Evolutionary conservation across 129 eudicot species (phyloP).

Genomic region (Kitagawia praeruptora): DNA sequence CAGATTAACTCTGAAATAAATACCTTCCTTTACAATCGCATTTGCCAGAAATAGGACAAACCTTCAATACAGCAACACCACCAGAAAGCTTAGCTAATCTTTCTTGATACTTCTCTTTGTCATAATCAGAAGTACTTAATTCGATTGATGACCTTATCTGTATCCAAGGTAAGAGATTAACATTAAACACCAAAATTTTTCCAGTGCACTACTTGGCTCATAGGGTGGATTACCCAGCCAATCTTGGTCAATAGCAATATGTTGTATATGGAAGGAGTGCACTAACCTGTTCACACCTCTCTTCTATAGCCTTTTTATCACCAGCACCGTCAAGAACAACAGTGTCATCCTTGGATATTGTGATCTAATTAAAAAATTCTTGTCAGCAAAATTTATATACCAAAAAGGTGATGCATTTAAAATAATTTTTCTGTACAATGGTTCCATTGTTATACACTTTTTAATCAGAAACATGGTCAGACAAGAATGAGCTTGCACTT

Average conservation of each 20-base stretch:
- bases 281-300: conserved; percentile 76
- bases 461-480: neutral
- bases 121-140: conserved; percentile 74
- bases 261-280: neutral
- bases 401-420: neutral
- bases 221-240: neutral
- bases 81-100: conserved; percentile 91
- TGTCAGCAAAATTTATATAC: neutral
- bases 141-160: conserved; percentile 76
- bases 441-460: neutral
- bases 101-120: conserved; percentile 79
- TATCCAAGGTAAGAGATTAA: neutral
- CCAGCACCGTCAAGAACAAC: conserved; percentile 87
- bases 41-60: conserved; percentile 5
- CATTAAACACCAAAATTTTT: neutral
- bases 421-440: neutral
- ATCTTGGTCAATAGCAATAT: neutral
- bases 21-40: neutral
- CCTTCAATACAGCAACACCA: conserved; percentile 92
- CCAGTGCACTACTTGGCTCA: neutral
- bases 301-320: conserved; percentile 70
- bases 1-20: neutral
- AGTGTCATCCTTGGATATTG: conserved; percentile 74
- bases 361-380: conserved; percentile 31
- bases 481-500: neutral